Base-by-base conservation (phyloP, 2,329 filamentous ascomycete genomes). In the Waltergamsia citrina region DNA sequence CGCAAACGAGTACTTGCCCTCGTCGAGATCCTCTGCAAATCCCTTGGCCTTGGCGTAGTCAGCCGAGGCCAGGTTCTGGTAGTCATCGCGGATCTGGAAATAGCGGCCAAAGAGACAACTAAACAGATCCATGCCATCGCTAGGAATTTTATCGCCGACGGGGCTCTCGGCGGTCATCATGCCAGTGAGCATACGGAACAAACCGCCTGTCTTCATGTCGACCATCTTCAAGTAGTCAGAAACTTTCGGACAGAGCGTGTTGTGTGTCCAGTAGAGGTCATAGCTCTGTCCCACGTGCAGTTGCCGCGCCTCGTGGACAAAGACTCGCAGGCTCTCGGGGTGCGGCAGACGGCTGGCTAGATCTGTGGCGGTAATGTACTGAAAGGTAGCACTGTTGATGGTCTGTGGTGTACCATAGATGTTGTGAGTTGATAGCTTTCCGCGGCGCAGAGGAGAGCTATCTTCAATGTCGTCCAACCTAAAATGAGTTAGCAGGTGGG, bases 11-110 rank as follows among this genome's bases (percentile, higher is more conserved):
- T 54, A 53, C 41, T 67, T 65, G 1, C 60, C 59, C 40, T 64
- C 60, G 17, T 56, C 53, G 0, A 64, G 43, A 36, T 64, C 60
- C 24, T 62, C 60, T 35, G 51, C 56, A 35, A 60, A 59, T 0
- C 61, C 60, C 37, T 63, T 63, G 22, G 54, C 43, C 1, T 41
- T 39, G 3, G 53, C 46, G 33, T 63, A 63, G 49, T 51, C 41
- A 1, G 15, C 22, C 1, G 44, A 50, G 2, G 32, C 37, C 2
- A 57, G 36, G 35, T 57, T 58, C 41, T 41, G 41, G 36, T 52
- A 56, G 34, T 58, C 53, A 34, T 57, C 54, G 0, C 51, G 42
- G 17, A 54, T 51, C 36, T 57, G 53, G 37, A 54, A 58, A 32
- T 46, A 48, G 2, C 45, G 36, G 1, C 53, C 53, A 4, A 56